A percentile compares a stretch with the other conserved stretches of the same genome.
Conservation (phyloP, 805 yeast genomes). For the Candida piceae region DNA sequence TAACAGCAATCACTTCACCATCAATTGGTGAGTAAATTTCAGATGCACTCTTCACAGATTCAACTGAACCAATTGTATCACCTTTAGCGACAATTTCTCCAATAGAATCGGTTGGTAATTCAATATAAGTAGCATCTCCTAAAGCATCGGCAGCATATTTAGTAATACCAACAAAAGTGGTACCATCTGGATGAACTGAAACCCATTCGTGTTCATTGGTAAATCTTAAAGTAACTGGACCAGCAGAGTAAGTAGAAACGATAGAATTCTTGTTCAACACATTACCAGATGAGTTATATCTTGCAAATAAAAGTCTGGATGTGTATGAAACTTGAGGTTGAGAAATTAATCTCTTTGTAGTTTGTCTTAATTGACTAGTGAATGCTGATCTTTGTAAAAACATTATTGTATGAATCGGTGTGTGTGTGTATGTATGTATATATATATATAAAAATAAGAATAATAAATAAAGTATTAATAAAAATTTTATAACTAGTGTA, state of each 20-base stretch:
- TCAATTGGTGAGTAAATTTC: constrained; percentile 87
- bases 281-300: constrained; percentile 22
- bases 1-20: constrained; percentile 72
- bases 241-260: constrained; percentile 29
- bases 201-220: constrained; percentile 95
- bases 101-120: constrained; percentile 55
- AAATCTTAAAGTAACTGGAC: constrained; percentile 54
- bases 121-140: constrained; percentile 94
- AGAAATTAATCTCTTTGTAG: neutral
- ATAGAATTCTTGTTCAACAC: constrained; percentile 28
- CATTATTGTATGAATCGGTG: constrained; percentile 3
- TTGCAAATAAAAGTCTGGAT: neutral
- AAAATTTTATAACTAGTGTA: too few species aligned
- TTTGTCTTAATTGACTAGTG: neutral
- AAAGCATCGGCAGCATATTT: constrained; percentile 92
- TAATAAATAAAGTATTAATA: too few species aligned
- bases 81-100: constrained; percentile 48
- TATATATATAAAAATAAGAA: too few species aligned
- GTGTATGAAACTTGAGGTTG: too few species aligned
- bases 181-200: constrained; percentile 76
- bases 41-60: constrained; percentile 88
- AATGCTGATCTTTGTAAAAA: constrained; percentile 1
- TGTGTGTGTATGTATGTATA: too few species aligned
- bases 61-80: constrained; percentile 88
- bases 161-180: constrained; percentile 86